Base-by-base conservation (phyloP, 257 asterid species). In the Salvia hispanica region DNA sequence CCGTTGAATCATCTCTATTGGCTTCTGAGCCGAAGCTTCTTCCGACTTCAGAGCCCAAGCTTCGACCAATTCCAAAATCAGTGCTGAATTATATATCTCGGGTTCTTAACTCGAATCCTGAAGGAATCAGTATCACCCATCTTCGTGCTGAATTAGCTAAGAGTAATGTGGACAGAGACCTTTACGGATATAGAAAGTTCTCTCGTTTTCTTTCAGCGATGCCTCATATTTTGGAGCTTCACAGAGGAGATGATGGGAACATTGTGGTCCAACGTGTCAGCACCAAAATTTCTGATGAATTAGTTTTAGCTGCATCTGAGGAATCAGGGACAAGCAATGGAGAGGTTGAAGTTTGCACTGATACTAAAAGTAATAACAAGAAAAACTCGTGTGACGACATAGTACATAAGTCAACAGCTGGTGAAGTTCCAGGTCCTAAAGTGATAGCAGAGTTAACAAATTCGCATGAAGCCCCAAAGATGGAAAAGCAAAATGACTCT, bases 181-280 rank as follows among this genome's bases (percentile, higher is more conserved):
- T 80, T 13, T 88, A 85, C 31, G 99, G 99, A 64, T 77, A 83
- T 76, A 85, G 67, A 65, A 93, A 84, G 76, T 86, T 93, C 79
- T 74, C 95, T 57, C 86, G 82, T 57, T 90, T 93, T 79, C 95
- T 93, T 55, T 58, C 62, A 12, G 90, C 97, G 14, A 83, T 90
- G 96, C 96, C 97, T 33, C 74, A 68, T 39, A 42, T 85, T 71
- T 67, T 86, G 55, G 82, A 79, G 88, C 81, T 93, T 58, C 79
- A 77, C 13, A 72, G 4, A 66, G 55, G 4, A 66, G 55, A 53
- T 44, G 84, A 80, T 68, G 91, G 89, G 50, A 66, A 69, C 43
- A 68, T 70, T 75, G 15, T 82, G 33, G 88, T 77, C 11, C 77
- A 34, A 55, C 65, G 78, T 28, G 72, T 76, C 40, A 55, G 54